Evolutionary conservation across 192 early-diverging fungal genomes (phyloP).

Genomic region (Cetraspora pellucida): DNA sequence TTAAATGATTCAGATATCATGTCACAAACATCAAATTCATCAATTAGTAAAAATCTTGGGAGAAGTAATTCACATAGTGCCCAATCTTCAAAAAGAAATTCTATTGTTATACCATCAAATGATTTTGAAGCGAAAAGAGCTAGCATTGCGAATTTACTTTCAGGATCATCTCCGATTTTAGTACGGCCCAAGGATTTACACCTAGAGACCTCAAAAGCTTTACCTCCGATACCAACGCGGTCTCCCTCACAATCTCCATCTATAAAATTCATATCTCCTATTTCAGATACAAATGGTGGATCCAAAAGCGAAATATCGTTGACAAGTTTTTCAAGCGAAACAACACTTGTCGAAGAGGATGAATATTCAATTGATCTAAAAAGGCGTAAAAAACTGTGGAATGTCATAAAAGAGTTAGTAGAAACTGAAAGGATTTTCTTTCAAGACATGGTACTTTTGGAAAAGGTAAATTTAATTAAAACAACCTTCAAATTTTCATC

Average conservation of each 20-base stretch:
- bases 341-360: constrained; percentile 22
- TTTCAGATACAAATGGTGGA: neutral
- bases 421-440: constrained; percentile 31
- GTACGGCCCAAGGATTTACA: neutral
- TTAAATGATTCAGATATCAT: no score
- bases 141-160: constrained; percentile 11
- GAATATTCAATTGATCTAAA: neutral
- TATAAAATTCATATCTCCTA: neutral
- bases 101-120: neutral
- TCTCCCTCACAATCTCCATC: neutral
- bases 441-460: constrained; percentile 14
- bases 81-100: constrained; percentile 17
- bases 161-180: neutral
- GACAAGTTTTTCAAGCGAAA: neutral
- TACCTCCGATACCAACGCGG: neutral
- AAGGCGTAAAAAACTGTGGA: constrained; percentile 24
- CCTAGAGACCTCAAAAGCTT: constrained; percentile 1
- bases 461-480: constrained; percentile 7
- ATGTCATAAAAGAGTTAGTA: constrained; percentile 32
- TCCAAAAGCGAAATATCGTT: constrained; percentile 4
- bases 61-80: neutral
- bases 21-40: neutral
- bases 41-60: neutral
- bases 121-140: constrained; percentile 14
- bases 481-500: neutral